Evolutionary conservation across 2,329 filamentous ascomycete genomes (phyloP), one percentile per base, ranked within the genome.

Genomic region (Tolypocladium ovalisporum): DNA sequence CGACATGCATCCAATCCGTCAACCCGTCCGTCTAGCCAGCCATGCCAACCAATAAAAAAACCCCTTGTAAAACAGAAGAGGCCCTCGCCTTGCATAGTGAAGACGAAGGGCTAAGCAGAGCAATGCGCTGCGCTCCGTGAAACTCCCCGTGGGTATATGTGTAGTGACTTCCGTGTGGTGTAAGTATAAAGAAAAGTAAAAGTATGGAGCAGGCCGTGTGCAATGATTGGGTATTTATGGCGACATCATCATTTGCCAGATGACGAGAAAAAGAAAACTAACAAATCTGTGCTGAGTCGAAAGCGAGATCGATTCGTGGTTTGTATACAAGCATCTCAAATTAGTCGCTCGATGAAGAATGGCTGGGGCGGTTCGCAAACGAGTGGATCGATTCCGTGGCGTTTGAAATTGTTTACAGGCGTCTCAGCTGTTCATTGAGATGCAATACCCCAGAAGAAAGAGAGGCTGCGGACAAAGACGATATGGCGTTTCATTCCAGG

Each of bases 401-500:
- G 17, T n/a, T n/a, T 22, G 24, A 39, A 56, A 10, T 32, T 37
- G 35, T 34, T 34, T 19, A 44, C 35, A 15, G 34, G 37, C 37
- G 37, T 39, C 5, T 9, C n/a, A n/a, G n/a, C n/a, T n/a, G n/a
- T n/a, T n/a, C n/a, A n/a, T n/a, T n/a, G n/a, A n/a, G n/a, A n/a
- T n/a, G n/a, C n/a, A n/a, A n/a, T n/a, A n/a, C n/a, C n/a, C n/a
- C n/a, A n/a, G n/a, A 5, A 8, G 2, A 47, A 24, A 9, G 42
- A 9, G 44, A 19, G n/a, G 40, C 13, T 4, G 10, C 10, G 24
- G 22, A 27, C 17, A n/a, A 9, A 27, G 27, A 29, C n/a, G 24
- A 32, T 4, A 29, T n/a, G 34, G n/a, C 42, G 1, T 2, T n/a
- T 61, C 59, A 71, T 68, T 83, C 79, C 36, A 84, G 65, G 56